Conservation (phyloP, 495 filamentous ascomycete species). For the Rusavskia elegans region DNA sequence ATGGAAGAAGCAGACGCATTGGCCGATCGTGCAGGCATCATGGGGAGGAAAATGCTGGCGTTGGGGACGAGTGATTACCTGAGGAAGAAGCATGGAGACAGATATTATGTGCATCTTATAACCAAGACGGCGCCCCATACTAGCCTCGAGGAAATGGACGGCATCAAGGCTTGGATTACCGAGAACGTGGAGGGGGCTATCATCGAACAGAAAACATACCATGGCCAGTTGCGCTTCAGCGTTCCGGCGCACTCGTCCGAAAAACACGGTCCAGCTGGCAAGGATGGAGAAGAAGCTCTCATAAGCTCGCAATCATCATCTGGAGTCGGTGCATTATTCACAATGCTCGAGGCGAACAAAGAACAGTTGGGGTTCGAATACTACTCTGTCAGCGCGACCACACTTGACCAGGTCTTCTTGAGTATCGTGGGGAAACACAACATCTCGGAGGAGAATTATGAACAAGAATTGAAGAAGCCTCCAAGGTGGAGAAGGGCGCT, state of each 20-base stretch:
- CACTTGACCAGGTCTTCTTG: slow-evolving; percentile 78
- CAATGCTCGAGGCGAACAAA: slow-evolving; percentile 51
- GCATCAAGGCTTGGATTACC: slow-evolving; percentile 44
- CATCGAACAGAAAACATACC: slow-evolving; percentile 58
- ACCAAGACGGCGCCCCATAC: slow-evolving; percentile 57
- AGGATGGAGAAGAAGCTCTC: slow-evolving; percentile 8
- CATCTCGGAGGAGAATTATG: slow-evolving; percentile 61
- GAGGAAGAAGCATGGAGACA: slow-evolving; percentile 22
- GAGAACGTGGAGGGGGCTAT: slow-evolving; percentile 38
- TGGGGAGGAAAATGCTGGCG: slow-evolving; percentile 28
- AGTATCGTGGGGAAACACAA: slow-evolving; percentile 62
- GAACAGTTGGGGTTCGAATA: slow-evolving; percentile 53
- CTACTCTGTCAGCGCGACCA: slow-evolving; percentile 67
- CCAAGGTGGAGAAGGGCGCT: not conserved
- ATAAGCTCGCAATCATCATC: not conserved
- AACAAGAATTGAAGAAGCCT: not conserved
- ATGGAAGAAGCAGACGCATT: slow-evolving; percentile 33
- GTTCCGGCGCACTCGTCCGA: slow-evolving; percentile 32
- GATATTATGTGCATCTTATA: slow-evolving; percentile 40
- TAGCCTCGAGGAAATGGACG: slow-evolving; percentile 42
- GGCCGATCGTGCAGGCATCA: slow-evolving; percentile 25
- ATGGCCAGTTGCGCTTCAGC: slow-evolving; percentile 68
- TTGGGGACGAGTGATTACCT: slow-evolving; percentile 24
- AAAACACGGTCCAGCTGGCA: not conserved
- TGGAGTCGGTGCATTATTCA: slow-evolving; percentile 48